Evolutionary conservation across 2,329 filamentous ascomycete species (phyloP).

Genomic region (Sarocladiaceae sp.): DNA sequence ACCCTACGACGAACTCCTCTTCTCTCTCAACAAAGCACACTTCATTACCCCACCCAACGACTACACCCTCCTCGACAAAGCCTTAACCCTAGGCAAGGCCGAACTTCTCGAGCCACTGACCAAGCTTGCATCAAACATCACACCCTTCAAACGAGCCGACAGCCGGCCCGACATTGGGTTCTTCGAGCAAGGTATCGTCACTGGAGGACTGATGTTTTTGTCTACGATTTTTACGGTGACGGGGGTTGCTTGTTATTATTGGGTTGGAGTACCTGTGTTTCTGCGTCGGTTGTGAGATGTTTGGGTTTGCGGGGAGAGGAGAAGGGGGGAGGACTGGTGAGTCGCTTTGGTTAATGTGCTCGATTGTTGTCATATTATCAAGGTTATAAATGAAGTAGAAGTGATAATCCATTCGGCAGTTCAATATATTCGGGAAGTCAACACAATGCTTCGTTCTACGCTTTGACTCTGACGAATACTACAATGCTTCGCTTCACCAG

Average conservation of each 20-base stretch:
- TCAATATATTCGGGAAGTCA: too few species aligned
- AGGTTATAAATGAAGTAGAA: too few species aligned
- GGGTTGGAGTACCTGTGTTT: not conserved
- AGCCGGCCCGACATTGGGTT: conserved; percentile 34
- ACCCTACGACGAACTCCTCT: conserved; percentile 38
- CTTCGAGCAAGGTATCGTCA: conserved; percentile 44
- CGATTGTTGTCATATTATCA: too few species aligned
- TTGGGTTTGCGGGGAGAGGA: too few species aligned
- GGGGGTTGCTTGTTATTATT: not conserved
- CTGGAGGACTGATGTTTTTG: conserved; percentile 24
- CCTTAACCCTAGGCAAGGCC: conserved; percentile 16
- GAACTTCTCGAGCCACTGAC: conserved; percentile 7
- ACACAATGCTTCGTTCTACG: too few species aligned
- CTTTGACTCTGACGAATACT: too few species aligned
- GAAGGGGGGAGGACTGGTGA: too few species aligned
- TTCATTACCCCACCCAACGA: conserved; percentile 23
- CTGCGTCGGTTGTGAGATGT: not conserved
- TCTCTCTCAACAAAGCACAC: conserved; percentile 40
- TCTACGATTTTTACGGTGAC: conserved; percentile 10
- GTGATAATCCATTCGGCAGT: too few species aligned
- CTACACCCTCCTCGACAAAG: conserved; percentile 14
- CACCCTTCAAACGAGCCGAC: conserved; percentile 26
- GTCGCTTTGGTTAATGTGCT: too few species aligned
- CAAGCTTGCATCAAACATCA: conserved; percentile 16
- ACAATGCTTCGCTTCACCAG: too few species aligned